Evolutionary conservation across 208 protist genomes (phyloP).

Genomic region (Angomonas desouzai): DNA sequence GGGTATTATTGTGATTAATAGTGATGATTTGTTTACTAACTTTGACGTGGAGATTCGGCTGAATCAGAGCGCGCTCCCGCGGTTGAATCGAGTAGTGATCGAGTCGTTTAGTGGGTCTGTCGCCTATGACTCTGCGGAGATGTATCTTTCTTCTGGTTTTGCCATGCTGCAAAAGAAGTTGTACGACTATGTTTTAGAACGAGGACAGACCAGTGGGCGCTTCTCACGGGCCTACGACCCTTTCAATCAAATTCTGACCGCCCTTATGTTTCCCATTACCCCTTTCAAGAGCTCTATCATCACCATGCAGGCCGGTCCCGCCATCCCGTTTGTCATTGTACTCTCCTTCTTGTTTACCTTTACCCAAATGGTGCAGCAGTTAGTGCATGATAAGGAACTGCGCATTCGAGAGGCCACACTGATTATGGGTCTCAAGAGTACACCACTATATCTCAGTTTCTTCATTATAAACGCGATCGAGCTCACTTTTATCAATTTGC

Average conservation of each 20-base stretch:
- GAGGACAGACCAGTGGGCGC: background rate
- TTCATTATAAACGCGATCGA: constrained; percentile 28
- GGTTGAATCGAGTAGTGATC: constrained; percentile 22
- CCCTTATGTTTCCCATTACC: background rate
- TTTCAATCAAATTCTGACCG: constrained; percentile 2
- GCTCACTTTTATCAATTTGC: constrained; percentile 13
- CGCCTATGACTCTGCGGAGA: constrained; percentile 44
- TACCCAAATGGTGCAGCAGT: constrained; percentile 37
- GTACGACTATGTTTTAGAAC: constrained; percentile 47
- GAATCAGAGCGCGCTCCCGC: constrained; percentile 47
- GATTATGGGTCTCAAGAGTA: constrained; percentile 70
- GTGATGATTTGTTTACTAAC: constrained; percentile 27
- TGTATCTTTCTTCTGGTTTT: constrained; percentile 76
- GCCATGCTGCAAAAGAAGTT: constrained; percentile 58
- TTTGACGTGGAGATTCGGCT: constrained; percentile 71
- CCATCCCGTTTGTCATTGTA: constrained; percentile 41
- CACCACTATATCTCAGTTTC: constrained; percentile 39
- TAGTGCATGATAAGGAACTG: constrained; percentile 72
- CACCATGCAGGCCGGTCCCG: constrained; percentile 2
- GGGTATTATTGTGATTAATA: constrained; percentile 34
- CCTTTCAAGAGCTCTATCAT: background rate
- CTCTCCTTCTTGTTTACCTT: constrained; percentile 64
- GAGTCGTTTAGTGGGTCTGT: constrained; percentile 37
- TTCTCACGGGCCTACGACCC: constrained; percentile 8
- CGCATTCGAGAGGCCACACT: constrained; percentile 67